Evolutionary conservation across 108 stramenopile genomes (phyloP).

Genomic region (Mayamaea pseudoterrestris): DNA sequence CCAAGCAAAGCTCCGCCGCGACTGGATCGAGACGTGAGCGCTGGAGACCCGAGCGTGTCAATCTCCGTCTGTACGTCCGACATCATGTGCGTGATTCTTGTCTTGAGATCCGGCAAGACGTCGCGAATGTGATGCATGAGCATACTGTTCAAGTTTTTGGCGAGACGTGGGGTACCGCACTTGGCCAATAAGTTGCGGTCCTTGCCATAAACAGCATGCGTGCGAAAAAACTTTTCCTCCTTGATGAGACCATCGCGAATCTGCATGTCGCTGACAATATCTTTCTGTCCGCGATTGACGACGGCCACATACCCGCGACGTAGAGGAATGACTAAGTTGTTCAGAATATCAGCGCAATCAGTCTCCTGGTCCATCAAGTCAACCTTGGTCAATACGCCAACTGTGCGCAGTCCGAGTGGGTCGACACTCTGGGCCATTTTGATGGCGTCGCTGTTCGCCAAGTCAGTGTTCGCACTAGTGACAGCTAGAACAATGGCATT

Average conservation of each 20-base stretch:
- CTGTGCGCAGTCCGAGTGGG: conserved; percentile 86
- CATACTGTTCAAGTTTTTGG: conserved; percentile 80
- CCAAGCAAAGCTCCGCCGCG: conserved; percentile 75
- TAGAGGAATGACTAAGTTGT: conserved; percentile 86
- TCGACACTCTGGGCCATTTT: conserved; percentile 89
- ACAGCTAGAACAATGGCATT: conserved; percentile 96
- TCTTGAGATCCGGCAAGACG: conserved; percentile 93
- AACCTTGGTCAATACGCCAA: conserved; percentile 96
- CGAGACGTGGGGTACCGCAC: conserved; percentile 67
- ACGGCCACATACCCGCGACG: conserved; percentile 91
- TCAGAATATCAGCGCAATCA: conserved; percentile 83
- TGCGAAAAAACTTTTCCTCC: conserved; percentile 86
- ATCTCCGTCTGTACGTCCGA: conserved; percentile 79
- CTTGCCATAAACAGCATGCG: conserved; percentile 79
- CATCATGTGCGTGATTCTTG: conserved; percentile 77
- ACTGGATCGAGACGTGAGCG: conserved; percentile 16
- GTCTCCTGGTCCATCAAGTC: conserved; percentile 99
- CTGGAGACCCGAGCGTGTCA: conserved; percentile 72
- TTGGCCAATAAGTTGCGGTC: conserved; percentile 41
- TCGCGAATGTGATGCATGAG: conserved; percentile 97
- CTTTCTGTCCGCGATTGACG: conserved; percentile 94
- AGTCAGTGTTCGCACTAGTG: conserved; percentile 91
- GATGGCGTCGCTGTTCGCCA: conserved; percentile 95
- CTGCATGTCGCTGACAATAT: conserved; percentile 79
- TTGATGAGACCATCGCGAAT: conserved; percentile 80